A percentile compares a stretch with the other conserved stretches of the same genome.
Conservation (phyloP, 2,329 filamentous ascomycete species). For the Fonsecaea erecta region DNA sequence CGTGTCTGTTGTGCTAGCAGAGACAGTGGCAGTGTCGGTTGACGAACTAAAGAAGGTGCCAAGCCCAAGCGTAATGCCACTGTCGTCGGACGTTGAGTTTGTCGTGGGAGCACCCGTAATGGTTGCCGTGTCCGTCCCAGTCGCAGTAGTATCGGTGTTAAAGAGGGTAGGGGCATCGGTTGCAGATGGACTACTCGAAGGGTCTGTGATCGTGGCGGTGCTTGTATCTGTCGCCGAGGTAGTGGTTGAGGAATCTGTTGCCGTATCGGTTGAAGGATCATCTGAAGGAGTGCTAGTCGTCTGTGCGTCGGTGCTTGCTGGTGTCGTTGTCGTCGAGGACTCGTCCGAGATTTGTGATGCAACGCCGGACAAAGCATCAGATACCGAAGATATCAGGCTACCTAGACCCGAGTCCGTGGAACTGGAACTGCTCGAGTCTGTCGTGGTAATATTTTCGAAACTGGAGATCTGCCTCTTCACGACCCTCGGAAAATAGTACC, state of each 20-base stretch:
- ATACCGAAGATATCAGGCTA: constrained; percentile 22
- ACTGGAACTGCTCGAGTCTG: constrained; percentile 17
- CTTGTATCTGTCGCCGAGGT: constrained; percentile 11
- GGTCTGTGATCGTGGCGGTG: not conserved
- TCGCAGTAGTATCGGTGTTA: constrained; percentile 24
- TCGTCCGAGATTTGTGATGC: constrained; percentile 23
- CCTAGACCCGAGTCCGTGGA: constrained; percentile 25
- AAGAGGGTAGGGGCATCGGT: constrained; percentile 6
- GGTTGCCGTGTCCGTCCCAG: constrained; percentile 19
- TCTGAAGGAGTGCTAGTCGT: constrained; percentile 6
- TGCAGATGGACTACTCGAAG: constrained; percentile 11
- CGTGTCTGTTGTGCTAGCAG: constrained; percentile 32
- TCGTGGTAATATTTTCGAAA: constrained; percentile 25
- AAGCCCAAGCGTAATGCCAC: constrained; percentile 28
- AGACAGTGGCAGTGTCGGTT: constrained; percentile 28
- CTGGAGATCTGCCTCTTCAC: constrained; percentile 37
- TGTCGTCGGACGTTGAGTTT: constrained; percentile 1
- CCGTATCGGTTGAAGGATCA: constrained; percentile 3
- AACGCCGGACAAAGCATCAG: constrained; percentile 30
- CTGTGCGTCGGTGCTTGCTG: constrained; percentile 22
- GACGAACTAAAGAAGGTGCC: constrained; percentile 23
- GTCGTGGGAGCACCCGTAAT: constrained; percentile 15
- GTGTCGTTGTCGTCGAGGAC: constrained; percentile 17
- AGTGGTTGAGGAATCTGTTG: not conserved
- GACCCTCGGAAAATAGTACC: constrained; percentile 40